phyloP scores from a whole-genome alignment of 306 rosid species.

The Begonia loranthoides region DNA sequence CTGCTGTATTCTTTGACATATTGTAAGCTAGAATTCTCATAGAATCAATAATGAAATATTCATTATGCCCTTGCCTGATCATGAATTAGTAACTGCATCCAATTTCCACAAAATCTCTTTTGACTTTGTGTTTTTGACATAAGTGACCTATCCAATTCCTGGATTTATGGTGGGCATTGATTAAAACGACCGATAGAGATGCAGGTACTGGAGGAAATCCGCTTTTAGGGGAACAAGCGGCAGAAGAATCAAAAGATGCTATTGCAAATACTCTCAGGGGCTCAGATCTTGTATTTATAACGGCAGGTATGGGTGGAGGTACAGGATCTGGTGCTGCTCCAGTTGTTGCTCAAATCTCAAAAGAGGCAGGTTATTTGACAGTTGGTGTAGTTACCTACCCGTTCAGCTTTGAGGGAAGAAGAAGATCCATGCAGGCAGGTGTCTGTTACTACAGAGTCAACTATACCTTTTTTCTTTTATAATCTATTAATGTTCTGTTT shows the following conservation, averaged over 20 bases:
- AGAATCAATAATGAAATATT: too few relatives aligned
- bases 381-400: slow-evolving; percentile 97
- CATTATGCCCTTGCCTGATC: too few relatives aligned
- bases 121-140: too few relatives aligned
- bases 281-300: slow-evolving; percentile 91
- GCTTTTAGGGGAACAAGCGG: slow-evolving; percentile 94
- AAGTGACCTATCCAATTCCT: too few relatives aligned
- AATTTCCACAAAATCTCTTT: too few relatives aligned
- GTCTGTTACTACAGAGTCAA: not conserved
- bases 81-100: too few relatives aligned
- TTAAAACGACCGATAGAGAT: slow-evolving; percentile 24
- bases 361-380: slow-evolving; percentile 92
- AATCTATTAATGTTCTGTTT: too few relatives aligned
- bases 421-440: slow-evolving; percentile 96
- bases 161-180: not conserved
- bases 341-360: slow-evolving; percentile 86
- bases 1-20: too few relatives aligned
- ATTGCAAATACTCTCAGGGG: slow-evolving; percentile 80
- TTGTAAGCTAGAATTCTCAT: too few relatives aligned
- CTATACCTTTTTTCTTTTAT: too few relatives aligned
- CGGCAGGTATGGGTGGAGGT: slow-evolving; percentile 99
- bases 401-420: slow-evolving; percentile 94
- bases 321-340: slow-evolving; percentile 99
- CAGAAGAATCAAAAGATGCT: slow-evolving; percentile 89
- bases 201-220: slow-evolving; percentile 99